Conservation (phyloP, 1,284 basidiomycete species). For the Abortiporus biennis region DNA sequence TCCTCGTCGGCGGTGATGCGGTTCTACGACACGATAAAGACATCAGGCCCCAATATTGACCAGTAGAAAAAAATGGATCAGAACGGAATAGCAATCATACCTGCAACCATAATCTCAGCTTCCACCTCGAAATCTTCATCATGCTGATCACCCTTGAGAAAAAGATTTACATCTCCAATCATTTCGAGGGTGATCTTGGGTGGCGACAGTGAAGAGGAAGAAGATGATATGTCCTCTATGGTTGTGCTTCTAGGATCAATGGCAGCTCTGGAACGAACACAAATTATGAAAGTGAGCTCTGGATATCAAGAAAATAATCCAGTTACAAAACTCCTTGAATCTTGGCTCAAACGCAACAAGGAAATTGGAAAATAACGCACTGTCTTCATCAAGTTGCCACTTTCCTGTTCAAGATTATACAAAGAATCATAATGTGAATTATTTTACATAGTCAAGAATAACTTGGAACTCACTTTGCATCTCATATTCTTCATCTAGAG, state of each 20-base stretch:
- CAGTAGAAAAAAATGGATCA: slow-evolving; percentile 1
- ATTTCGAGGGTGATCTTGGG: slow-evolving; percentile 59
- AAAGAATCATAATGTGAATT: slow-evolving; percentile 1
- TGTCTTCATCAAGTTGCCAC: slow-evolving; percentile 88
- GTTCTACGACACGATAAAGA: slow-evolving; percentile 40
- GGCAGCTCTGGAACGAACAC: too few relatives aligned
- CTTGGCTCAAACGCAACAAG: not conserved
- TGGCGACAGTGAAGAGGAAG: too few relatives aligned
- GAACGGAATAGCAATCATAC: too few relatives aligned
- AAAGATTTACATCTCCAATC: slow-evolving; percentile 93
- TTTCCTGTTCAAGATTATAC: slow-evolving; percentile 41
- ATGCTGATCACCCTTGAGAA: slow-evolving; percentile 55
- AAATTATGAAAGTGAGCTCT: slow-evolving; percentile 91
- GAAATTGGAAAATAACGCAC: slow-evolving; percentile 32
- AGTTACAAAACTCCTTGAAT: too few relatives aligned
- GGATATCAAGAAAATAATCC: too few relatives aligned
- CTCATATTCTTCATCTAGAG: slow-evolving; percentile 79
- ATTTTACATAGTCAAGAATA: slow-evolving; percentile 19
- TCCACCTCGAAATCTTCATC: slow-evolving; percentile 48
- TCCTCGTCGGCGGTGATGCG: slow-evolving; percentile 57
- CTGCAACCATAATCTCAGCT: slow-evolving; percentile 85
- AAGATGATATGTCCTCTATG: too few relatives aligned
- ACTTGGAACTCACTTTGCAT: slow-evolving; percentile 80
- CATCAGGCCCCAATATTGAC: not conserved
- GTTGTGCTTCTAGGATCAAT: too few relatives aligned